Conservation (phyloP, 345 rosid species). For the Eucalyptus dawsonii region DNA sequence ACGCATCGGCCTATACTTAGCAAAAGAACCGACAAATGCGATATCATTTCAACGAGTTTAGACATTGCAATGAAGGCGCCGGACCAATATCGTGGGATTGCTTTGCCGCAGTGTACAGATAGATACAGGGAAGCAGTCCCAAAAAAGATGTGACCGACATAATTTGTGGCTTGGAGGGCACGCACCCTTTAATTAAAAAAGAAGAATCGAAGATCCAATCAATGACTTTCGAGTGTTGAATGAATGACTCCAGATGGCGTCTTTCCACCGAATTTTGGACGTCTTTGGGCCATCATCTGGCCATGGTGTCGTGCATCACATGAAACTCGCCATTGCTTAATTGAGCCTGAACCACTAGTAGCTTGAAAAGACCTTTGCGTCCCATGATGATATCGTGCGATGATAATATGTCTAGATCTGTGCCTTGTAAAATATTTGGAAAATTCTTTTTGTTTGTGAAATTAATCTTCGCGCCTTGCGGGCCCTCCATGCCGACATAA, state of each 20-base stretch:
- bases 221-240: background rate
- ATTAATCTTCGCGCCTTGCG: background rate
- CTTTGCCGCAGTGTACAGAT: no score
- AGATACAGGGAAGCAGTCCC: background rate
- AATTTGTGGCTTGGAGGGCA: background rate
- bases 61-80: background rate
- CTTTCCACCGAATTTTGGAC: background rate
- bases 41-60: background rate
- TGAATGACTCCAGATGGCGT: background rate
- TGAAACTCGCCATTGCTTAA: background rate
- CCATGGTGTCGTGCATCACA: background rate
- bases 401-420: background rate
- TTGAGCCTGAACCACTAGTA: background rate
- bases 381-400: background rate
- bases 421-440: background rate
- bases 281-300: background rate
- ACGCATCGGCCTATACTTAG: background rate
- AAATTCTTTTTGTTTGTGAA: background rate
- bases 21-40: background rate
- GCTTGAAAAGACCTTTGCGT: background rate
- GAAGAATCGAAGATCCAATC: background rate
- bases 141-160: background rate
- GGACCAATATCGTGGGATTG: no score
- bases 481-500: background rate
- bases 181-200: background rate